These are phyloP conservation scores for Polytolypa hystricis DNA, from an alignment of 2,329 filamentous ascomycete species.

Conservation along the genomic window DNA sequence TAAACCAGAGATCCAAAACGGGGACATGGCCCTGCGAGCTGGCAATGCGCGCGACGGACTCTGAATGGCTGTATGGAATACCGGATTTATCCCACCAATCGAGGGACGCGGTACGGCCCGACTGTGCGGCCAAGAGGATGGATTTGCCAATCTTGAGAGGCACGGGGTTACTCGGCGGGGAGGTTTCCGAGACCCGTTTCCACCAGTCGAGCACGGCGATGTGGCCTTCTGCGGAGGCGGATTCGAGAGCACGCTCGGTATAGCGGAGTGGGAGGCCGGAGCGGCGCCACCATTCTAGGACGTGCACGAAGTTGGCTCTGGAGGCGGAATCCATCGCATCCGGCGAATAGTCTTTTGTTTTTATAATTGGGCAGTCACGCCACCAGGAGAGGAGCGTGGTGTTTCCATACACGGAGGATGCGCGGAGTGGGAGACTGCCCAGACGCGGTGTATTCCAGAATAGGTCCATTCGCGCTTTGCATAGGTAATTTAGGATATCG, in stretches of 20 bases:
- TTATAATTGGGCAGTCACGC: slow-evolving; percentile 69
- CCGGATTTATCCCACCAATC: slow-evolving; percentile 81
- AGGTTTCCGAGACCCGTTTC: slow-evolving; percentile 56
- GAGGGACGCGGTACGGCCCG: slow-evolving; percentile 64
- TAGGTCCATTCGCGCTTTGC: slow-evolving; percentile 57
- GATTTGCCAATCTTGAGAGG: slow-evolving; percentile 72
- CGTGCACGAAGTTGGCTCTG: slow-evolving; percentile 69
- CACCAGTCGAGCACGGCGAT: slow-evolving; percentile 89
- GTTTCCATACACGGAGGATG: slow-evolving; percentile 74
- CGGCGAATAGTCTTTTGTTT: slow-evolving; percentile 73
- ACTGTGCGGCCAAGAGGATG: slow-evolving; percentile 72
- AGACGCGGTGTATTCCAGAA: slow-evolving; percentile 78
- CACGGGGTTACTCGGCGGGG: slow-evolving; percentile 42
- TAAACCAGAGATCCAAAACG: slow-evolving; percentile 74
- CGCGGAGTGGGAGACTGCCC: slow-evolving; percentile 75
- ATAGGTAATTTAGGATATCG: slow-evolving; percentile 62
- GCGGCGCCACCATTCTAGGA: slow-evolving; percentile 85
- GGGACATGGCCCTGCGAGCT: slow-evolving; percentile 74
- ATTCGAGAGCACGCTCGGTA: slow-evolving; percentile 76
- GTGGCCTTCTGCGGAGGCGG: slow-evolving; percentile 73
- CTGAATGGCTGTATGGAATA: slow-evolving; percentile 67
- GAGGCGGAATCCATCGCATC: slow-evolving; percentile 84
- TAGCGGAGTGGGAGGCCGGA: slow-evolving; percentile 72
- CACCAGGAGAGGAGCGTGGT: slow-evolving; percentile 84
- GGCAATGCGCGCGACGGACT: slow-evolving; percentile 72